Base-by-base conservation (phyloP, 2,329 filamentous ascomycete genomes). In the Aspergillus awamori region DNA sequence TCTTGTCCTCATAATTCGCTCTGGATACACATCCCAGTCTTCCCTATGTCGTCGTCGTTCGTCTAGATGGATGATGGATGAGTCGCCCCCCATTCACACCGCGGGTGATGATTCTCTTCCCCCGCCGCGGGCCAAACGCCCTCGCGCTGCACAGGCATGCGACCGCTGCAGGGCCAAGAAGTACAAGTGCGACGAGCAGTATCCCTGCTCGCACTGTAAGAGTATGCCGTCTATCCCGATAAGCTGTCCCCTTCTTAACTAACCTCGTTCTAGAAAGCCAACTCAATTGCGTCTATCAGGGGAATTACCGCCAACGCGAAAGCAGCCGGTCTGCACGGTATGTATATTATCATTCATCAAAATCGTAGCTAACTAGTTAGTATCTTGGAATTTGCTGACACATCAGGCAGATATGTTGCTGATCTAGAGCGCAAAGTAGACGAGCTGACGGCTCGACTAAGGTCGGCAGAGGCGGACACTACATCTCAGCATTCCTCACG, bases 111-210 rank as follows among this genome's bases (percentile, higher is more conserved):
- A 65, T 17, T 57, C 65, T 13, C 39, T 47, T 17, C 53, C 59
- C 57, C 63, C 65, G 26, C 71, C 70, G 59, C 67, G 69, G 55
- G 53, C 61, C 22, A 77, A 76, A 58, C 68, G 73, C 53, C 76
- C 77, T n/a, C 76, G 79, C n/a, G 78, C 80, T 17, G 76, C 78
- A 8, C 77, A 78, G 59, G 80, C 80, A 2, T 82, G 80, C 65
- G 79, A 82, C 63, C 69, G 78, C 30, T 82, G 80, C 67, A 73
- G 80, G 55, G 63, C 72, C 51, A 81, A 82, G 69, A 82, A 82
- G 69, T 81, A 82, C 69, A 81, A 80, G 64, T 82, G 80, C 65
- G 79, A 81, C 63, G 80, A 82, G 63, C 69, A 70, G 28, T 77
- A 75, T 61, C 80, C 79, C 26, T 81, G 80, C 65, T 73, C 72